Evolutionary conservation across 2,329 filamentous ascomycete species (phyloP).

Genomic region (Alternaria conjuncta): DNA sequence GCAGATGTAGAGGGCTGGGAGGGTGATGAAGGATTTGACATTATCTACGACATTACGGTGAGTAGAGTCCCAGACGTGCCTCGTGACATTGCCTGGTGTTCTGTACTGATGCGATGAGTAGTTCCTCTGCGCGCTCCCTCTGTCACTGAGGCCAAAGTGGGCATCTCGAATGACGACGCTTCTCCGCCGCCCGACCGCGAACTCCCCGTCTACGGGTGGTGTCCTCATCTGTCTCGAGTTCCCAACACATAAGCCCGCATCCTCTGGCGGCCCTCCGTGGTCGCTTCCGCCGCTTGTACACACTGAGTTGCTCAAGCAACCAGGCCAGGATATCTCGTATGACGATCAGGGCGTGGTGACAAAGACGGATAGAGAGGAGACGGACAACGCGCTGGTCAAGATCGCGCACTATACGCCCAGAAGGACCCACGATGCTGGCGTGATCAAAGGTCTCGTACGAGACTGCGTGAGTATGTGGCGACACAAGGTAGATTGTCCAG

Average conservation of each 20-base stretch:
- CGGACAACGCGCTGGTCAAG: constrained; percentile 49
- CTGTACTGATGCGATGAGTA: constrained; percentile 29
- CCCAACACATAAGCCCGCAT: constrained; percentile 73
- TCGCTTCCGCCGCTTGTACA: constrained; percentile 73
- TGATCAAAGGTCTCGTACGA: constrained; percentile 56
- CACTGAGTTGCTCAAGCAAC: constrained; percentile 71
- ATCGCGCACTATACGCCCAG: constrained; percentile 63
- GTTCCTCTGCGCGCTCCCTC: constrained; percentile 68
- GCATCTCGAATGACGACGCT: constrained; percentile 62
- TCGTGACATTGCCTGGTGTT: not conserved
- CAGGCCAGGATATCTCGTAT: constrained; percentile 72
- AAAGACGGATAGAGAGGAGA: constrained; percentile 53
- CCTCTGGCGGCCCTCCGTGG: constrained; percentile 74
- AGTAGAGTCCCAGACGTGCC: constrained; percentile 21
- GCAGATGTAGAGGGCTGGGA: constrained; percentile 41
- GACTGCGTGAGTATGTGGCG: constrained; percentile 60
- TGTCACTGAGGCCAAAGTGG: constrained; percentile 63
- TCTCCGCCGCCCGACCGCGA: constrained; percentile 49
- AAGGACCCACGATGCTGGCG: constrained; percentile 59
- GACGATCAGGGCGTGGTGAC: constrained; percentile 60
- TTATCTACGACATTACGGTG: constrained; percentile 70
- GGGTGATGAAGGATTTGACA: constrained; percentile 62
- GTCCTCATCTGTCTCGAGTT: constrained; percentile 75
- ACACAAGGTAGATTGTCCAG: constrained; percentile 31
- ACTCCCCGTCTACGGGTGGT: constrained; percentile 42